A percentile compares a stretch with the other conserved stretches of the same genome.
phyloP scores from a whole-genome alignment of 352 stramenopile species.

The Peronosclerospora sorghi region DNA sequence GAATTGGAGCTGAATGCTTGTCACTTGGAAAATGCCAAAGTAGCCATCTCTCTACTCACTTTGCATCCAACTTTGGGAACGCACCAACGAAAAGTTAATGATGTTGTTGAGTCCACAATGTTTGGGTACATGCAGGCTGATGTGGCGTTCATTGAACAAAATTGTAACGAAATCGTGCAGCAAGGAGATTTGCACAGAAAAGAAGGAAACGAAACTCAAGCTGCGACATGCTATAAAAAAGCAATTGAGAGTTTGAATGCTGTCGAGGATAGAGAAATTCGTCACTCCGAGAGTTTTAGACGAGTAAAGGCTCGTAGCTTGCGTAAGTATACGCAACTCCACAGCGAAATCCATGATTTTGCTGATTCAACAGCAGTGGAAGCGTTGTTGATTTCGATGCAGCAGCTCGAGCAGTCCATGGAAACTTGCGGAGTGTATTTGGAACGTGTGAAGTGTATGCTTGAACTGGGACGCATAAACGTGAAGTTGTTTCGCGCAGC shows the following conservation, averaged over 20 bases:
- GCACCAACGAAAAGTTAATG: background rate
- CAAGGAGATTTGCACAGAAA: slow-evolving; percentile 19
- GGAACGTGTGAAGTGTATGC: slow-evolving; percentile 38
- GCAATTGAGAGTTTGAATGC: slow-evolving; percentile 11
- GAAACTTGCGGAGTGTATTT: slow-evolving; percentile 27
- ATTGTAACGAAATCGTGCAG: slow-evolving; percentile 38
- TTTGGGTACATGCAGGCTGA: slow-evolving; percentile 13
- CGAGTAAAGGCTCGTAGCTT: slow-evolving; percentile 28
- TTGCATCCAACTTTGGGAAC: background rate
- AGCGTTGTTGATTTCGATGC: slow-evolving; percentile 27
- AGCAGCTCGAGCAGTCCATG: slow-evolving; percentile 32
- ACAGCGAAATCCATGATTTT: slow-evolving; percentile 13
- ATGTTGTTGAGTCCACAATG: background rate
- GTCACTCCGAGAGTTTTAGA: slow-evolving; percentile 5
- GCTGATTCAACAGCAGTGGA: slow-evolving; percentile 18
- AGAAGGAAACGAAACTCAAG: slow-evolving; percentile 15
- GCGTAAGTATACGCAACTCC: slow-evolving; percentile 36
- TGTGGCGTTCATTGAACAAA: slow-evolving; percentile 25
- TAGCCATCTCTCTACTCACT: slow-evolving; percentile 32
- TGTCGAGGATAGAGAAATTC: background rate
- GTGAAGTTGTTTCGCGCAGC: slow-evolving; percentile 27
- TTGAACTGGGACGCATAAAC: slow-evolving; percentile 34
- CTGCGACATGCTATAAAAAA: slow-evolving; percentile 14
- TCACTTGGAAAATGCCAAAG: slow-evolving; percentile 32
- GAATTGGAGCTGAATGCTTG: slow-evolving; percentile 44